Evolutionary conservation across 106 monocot genomes (phyloP).

Genomic region (Platanthera guangdongensis): DNA sequence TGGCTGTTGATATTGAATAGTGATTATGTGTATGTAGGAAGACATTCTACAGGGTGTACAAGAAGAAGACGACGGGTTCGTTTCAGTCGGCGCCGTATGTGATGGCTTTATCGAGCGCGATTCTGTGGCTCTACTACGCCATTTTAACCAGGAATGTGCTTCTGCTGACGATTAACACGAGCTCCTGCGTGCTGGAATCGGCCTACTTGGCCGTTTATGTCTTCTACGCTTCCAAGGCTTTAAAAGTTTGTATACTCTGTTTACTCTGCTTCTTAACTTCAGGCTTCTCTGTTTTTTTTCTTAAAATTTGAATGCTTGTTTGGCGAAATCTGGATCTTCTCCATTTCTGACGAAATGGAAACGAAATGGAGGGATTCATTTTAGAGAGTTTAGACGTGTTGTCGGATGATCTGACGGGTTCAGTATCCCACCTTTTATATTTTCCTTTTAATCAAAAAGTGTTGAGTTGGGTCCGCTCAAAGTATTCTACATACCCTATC

Average conservation of each 20-base stretch:
- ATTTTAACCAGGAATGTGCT: constrained; percentile 15
- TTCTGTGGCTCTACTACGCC: constrained; percentile 44
- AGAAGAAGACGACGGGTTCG: constrained; percentile 40
- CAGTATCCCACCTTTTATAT: too few species aligned
- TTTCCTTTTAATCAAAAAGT: too few species aligned
- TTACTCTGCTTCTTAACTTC: not conserved
- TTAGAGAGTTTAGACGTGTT: too few species aligned
- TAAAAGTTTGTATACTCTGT: constrained; percentile 6
- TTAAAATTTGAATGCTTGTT: not conserved
- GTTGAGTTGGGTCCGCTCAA: too few species aligned
- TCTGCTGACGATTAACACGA: constrained; percentile 38
- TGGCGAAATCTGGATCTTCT: not conserved
- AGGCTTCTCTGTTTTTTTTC: not conserved
- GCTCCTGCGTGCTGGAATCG: constrained; percentile 23
- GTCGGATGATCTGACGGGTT: too few species aligned
- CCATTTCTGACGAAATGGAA: too few species aligned
- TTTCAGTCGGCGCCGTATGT: constrained; percentile 38
- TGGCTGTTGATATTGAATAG: too few species aligned
- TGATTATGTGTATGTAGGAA: constrained; percentile 14
- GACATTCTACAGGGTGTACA: constrained; percentile 39
- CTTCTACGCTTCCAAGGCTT: constrained; percentile 23
- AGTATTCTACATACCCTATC: too few species aligned
- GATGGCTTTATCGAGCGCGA: constrained; percentile 40
- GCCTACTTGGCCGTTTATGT: constrained; percentile 32
- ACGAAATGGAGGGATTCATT: too few species aligned